These are phyloP conservation scores for Allium cepa DNA, from an alignment of 106 monocot genomes.

Conservation along the genomic window DNA sequence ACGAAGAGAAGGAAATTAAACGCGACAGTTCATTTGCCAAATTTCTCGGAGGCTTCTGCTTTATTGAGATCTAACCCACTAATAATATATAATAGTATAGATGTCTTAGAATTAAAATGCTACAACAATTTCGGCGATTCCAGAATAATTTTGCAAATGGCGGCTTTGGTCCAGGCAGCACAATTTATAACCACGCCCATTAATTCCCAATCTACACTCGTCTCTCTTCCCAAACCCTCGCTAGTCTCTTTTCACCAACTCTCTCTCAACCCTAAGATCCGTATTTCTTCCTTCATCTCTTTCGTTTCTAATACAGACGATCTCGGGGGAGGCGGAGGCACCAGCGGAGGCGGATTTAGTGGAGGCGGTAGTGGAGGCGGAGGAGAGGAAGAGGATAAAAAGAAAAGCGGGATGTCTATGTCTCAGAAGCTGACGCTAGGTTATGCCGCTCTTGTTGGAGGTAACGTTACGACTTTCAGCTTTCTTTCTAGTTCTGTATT, in stretches of 20 bases:
- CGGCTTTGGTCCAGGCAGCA: background rate
- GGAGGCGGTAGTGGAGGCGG: background rate
- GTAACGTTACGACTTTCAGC: conserved; percentile 13
- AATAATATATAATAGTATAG: no score
- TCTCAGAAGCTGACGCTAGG: conserved; percentile 73
- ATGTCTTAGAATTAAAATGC: no score
- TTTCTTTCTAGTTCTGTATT: no score
- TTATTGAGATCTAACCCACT: no score
- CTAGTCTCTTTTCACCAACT: background rate
- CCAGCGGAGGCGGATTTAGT: background rate
- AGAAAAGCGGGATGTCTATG: conserved; percentile 46
- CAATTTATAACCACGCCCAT: background rate
- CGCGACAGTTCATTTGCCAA: no score
- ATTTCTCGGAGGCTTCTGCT: no score
- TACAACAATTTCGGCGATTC: no score
- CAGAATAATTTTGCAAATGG: background rate
- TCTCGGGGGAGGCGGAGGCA: conserved; percentile 6
- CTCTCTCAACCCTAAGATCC: background rate
- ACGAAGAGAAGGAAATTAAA: no score
- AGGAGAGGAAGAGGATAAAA: background rate
- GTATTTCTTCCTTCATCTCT: background rate
- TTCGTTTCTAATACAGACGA: background rate
- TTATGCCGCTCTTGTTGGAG: conserved; percentile 63
- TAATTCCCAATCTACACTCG: conserved; percentile 6
- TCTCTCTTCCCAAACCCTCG: conserved; percentile 3